Percentiles rank a stretch among this genome's conserved stretches.
Conservation (phyloP, 2,329 filamentous ascomycete species). For the Didymosphaeria variabile region DNA sequence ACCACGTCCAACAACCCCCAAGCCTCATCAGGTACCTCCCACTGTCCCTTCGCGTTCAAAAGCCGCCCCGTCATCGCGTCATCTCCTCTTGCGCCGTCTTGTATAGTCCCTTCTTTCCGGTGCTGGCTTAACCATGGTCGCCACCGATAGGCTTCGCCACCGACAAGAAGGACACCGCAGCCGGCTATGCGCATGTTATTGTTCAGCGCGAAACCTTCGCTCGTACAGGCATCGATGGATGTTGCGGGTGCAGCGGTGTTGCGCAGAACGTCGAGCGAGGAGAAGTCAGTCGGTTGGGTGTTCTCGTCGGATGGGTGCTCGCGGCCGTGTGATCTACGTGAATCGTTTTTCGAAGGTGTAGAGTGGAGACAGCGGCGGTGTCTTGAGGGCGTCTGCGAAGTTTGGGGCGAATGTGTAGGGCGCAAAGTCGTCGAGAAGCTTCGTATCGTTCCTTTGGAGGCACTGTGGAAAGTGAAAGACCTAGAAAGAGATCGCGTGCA, state of each 20-base stretch:
- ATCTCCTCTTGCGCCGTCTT: conserved; percentile 49
- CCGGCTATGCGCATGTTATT: conserved; percentile 76
- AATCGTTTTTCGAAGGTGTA: conserved; percentile 25
- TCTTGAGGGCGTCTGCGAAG: conserved; percentile 7
- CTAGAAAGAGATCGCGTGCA: conserved; percentile 6
- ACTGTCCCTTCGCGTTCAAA: conserved; percentile 80
- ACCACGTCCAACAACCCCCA: conserved; percentile 81
- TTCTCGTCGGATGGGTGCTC: conserved; percentile 68
- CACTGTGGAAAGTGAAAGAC: neutral
- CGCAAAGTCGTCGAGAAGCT: conserved; percentile 12
- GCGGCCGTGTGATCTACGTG: conserved; percentile 62
- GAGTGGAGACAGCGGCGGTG: conserved; percentile 33
- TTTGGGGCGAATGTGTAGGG: conserved; percentile 3
- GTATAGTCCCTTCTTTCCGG: conserved; percentile 45
- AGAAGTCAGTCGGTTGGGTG: conserved; percentile 74
- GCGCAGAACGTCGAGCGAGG: conserved; percentile 78
- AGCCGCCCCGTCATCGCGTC: conserved; percentile 57
- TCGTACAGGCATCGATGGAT: conserved; percentile 81
- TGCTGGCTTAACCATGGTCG: conserved; percentile 73
- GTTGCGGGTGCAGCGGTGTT: conserved; percentile 80
- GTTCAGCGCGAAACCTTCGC: conserved; percentile 86
- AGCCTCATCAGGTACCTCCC: conserved; percentile 74
- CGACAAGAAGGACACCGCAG: conserved; percentile 79
- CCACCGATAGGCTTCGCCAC: conserved; percentile 90
- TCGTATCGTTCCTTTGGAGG: neutral